Evolutionary conservation across 176 grass and related monocot genomes (phyloP), one percentile per base, ranked within the genome.

Genomic region (Puya raimondii): DNA sequence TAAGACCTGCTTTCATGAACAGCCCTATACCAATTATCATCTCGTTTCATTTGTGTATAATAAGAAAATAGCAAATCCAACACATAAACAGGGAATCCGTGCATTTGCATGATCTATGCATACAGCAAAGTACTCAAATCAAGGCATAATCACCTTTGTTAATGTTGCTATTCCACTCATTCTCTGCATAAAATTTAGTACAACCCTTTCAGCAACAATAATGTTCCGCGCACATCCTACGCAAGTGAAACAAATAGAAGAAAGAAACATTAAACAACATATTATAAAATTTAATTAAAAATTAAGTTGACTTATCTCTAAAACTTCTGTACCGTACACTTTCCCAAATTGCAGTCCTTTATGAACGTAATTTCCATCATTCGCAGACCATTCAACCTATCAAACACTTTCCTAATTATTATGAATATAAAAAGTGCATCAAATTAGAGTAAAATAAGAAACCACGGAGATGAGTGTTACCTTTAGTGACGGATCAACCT

Each of bases 101-200:
- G 16, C 4, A 61, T 21, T 61, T 61, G 21, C 1, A 61, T 16
- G 16, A 9, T 18, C 56, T 20, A 0, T 16, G 8, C 3, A 61
- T 22, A 61, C 56, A 18, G 16, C 56, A 61, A 61, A 20, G 21
- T 61, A 61, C 56, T 61, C 14, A 1, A n/a, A 58, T 15, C 53
- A 61, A 61, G 17, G 17, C 7, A 61, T 61, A 61, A 66, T 77
- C 65, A 97, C 93, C 89, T 97, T 97, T 10, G 93, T 90, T 27
- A 97, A 77, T 57, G 93, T 97, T 10, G 93, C 93, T 54, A 92
- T 97, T 66, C 93, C 93, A 66, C 93, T 97, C 93, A 92, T 97
- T 67, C 93, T 92, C 85, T 97, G 93, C 86, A 97, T 97, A 75
- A 97, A 97, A 78, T 97, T 97, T 51, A 97, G 94, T 61, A 85